These are phyloP conservation scores for Medicago ruthenica DNA, from an alignment of 306 rosid species.

Conservation along the genomic window DNA sequence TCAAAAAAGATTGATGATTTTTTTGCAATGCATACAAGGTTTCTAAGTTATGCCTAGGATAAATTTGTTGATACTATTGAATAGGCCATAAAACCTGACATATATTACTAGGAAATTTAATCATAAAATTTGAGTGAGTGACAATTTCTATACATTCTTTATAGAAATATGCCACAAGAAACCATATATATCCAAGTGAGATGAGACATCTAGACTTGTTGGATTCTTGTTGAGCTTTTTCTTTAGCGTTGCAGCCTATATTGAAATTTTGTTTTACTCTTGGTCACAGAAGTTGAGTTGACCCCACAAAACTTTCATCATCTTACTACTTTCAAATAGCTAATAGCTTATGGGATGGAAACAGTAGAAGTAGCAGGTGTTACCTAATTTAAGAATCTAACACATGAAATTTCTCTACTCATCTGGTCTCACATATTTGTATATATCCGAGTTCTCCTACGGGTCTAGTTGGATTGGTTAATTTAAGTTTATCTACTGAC, in stretches of 20 bases:
- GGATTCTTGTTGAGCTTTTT: constrained; percentile 14
- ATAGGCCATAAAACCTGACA: not conserved
- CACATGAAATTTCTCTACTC: not conserved
- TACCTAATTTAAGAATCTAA: not conserved
- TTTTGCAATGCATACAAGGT: not conserved
- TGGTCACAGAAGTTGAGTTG: not conserved
- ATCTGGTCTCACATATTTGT: not conserved
- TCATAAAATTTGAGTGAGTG: constrained; percentile 17
- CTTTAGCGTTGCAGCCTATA: not conserved
- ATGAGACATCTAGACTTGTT: not conserved
- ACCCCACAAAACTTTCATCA: not conserved
- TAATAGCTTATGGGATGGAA: not conserved
- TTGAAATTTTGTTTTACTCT: constrained; percentile 15
- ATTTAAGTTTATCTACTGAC: not conserved
- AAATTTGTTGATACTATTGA: constrained; percentile 3
- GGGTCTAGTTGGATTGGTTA: not conserved
- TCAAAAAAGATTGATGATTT: not conserved
- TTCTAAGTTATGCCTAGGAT: constrained; percentile 6
- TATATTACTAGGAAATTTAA: not conserved
- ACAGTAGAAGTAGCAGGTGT: not conserved
- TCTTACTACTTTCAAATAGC: not conserved
- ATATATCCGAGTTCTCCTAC: not conserved
- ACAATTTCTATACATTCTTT: not conserved
- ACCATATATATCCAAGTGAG: constrained; percentile 9
- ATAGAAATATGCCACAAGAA: not conserved